A percentile compares a stretch with the other conserved stretches of the same genome.
Conservation (phyloP, 768 basidiomycete genomes). For the Agrocybe praecox region DNA sequence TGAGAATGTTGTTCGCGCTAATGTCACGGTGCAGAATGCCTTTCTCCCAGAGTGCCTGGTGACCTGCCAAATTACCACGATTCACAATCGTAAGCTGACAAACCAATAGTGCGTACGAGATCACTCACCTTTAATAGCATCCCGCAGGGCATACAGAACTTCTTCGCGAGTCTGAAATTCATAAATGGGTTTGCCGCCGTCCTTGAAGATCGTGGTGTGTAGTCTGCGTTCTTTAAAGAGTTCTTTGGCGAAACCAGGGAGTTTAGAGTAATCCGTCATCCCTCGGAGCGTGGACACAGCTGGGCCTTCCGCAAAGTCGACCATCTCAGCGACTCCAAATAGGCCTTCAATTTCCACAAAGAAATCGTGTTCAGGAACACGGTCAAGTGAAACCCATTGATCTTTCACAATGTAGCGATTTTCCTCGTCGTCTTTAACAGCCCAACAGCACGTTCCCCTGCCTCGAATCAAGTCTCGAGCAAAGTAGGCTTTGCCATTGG, state of each 20-base stretch:
- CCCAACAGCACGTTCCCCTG: slow-evolving; percentile 24
- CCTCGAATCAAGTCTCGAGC: slow-evolving; percentile 17
- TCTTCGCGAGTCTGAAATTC: slow-evolving; percentile 9
- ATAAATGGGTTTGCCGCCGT: slow-evolving; percentile 14
- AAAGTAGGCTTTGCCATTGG: slow-evolving; percentile 5
- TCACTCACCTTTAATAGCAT: slow-evolving; percentile 18
- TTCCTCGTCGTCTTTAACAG: background rate
- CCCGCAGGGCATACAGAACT: slow-evolving; percentile 15
- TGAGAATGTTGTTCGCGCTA: slow-evolving; percentile 24
- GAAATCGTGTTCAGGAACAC: slow-evolving; percentile 9
- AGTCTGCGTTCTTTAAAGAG: background rate
- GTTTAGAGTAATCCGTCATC: background rate
- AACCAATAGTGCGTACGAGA: background rate
- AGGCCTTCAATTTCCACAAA: slow-evolving; percentile 9
- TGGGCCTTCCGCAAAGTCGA: slow-evolving; percentile 6
- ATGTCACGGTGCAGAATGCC: slow-evolving; percentile 28
- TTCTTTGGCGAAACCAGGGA: background rate
- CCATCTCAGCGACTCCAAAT: slow-evolving; percentile 19
- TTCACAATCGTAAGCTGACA: too few relatives aligned
- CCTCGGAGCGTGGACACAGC: too few relatives aligned
- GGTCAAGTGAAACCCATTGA: slow-evolving; percentile 14
- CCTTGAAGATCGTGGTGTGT: slow-evolving; percentile 9
- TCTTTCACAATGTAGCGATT: slow-evolving; percentile 20
- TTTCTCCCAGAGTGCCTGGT: slow-evolving; percentile 13
- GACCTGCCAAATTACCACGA: slow-evolving; percentile 14